Conservation (phyloP, 768 basidiomycete genomes). For the Coprinopsis marcescibilis region DNA sequence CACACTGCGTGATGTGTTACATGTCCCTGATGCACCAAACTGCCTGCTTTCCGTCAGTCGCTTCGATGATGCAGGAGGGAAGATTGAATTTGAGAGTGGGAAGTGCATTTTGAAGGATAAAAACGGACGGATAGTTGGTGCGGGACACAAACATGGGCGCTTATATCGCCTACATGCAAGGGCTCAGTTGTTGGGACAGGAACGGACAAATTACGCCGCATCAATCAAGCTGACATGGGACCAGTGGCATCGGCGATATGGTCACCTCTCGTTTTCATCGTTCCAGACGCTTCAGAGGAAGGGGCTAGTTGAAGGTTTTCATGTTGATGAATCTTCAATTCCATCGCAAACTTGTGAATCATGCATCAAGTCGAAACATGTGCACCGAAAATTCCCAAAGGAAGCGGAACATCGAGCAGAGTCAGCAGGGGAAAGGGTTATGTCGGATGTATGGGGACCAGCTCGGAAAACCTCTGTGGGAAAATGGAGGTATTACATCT, state of each 20-base stretch:
- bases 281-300: slow-evolving; percentile 15
- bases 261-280: slow-evolving; percentile 19
- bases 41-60: slow-evolving; percentile 17
- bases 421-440: slow-evolving; percentile 16
- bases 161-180: slow-evolving; percentile 18
- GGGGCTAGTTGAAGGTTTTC: slow-evolving; percentile 16
- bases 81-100: slow-evolving; percentile 13
- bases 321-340: slow-evolving; percentile 13
- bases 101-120: slow-evolving; percentile 13
- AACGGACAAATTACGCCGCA: slow-evolving; percentile 10
- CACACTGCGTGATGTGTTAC: slow-evolving; percentile 14
- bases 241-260: slow-evolving; percentile 22
- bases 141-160: slow-evolving; percentile 6
- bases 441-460: slow-evolving; percentile 28
- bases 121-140: slow-evolving; percentile 10
- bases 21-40: slow-evolving; percentile 19
- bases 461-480: slow-evolving; percentile 17
- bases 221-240: slow-evolving; percentile 18
- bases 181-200: slow-evolving; percentile 4
- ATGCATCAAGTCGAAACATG: slow-evolving; percentile 31
- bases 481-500: slow-evolving; percentile 21
- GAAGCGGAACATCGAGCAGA: slow-evolving; percentile 19
- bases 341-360: slow-evolving; percentile 22
- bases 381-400: slow-evolving; percentile 25
- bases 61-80: slow-evolving; percentile 17